Conservation (phyloP, 1,139 yeast species). For the Yamadazyma epiphylla region DNA sequence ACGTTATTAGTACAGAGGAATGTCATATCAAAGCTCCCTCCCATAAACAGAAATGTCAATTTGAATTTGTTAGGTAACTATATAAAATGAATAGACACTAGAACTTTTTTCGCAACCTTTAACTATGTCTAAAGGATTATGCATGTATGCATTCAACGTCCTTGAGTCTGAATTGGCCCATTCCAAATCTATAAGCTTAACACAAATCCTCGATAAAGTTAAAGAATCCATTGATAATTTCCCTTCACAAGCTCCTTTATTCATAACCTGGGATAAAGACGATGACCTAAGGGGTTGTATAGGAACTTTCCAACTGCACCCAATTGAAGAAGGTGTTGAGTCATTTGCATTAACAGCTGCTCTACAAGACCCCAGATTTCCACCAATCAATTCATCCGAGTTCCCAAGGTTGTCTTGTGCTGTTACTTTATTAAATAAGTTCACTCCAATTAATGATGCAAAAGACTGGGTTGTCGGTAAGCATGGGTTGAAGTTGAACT, state of each 20-base stretch:
- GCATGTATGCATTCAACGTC: slow-evolving; percentile 38
- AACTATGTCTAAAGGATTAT: slow-evolving; percentile 32
- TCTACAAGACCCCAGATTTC: slow-evolving; percentile 71
- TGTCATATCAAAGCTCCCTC: not conserved
- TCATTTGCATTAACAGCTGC: slow-evolving; percentile 67
- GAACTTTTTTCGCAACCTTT: not conserved
- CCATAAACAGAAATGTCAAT: not conserved
- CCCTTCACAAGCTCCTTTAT: slow-evolving; percentile 57
- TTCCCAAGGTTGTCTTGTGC: slow-evolving; percentile 41
- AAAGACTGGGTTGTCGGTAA: slow-evolving; percentile 77
- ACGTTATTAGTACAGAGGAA: slow-evolving; percentile 2
- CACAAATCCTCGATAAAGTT: slow-evolving; percentile 14
- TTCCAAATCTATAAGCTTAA: slow-evolving; percentile 14
- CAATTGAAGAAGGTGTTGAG: slow-evolving; percentile 53
- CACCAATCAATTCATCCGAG: slow-evolving; percentile 58
- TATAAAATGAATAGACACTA: not conserved
- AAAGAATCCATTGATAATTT: slow-evolving; percentile 20
- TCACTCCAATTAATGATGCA: slow-evolving; percentile 47
- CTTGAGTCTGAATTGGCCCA: slow-evolving; percentile 20
- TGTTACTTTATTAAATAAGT: slow-evolving; percentile 65
- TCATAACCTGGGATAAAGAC: slow-evolving; percentile 79
- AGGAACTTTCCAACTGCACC: slow-evolving; percentile 63
- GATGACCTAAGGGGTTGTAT: slow-evolving; percentile 80
- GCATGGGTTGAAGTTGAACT: slow-evolving; percentile 71
- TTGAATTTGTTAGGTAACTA: slow-evolving; percentile 1